phyloP scores from a whole-genome alignment of 2,329 filamentous ascomycete species.

The Fusarium xylarioides region DNA sequence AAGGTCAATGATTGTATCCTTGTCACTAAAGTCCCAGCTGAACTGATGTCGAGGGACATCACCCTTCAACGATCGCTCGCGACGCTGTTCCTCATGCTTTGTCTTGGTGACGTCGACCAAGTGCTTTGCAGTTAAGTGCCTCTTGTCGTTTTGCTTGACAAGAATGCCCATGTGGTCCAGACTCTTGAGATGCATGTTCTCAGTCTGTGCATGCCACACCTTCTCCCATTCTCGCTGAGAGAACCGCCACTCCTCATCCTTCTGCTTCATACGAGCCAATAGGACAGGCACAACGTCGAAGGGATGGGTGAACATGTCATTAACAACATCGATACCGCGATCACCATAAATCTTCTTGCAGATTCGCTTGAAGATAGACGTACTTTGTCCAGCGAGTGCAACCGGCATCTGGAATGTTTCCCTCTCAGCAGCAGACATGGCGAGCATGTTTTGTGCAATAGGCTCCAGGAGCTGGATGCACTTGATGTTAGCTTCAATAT shows the following conservation, averaged over 20 bases:
- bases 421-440: constrained; percentile 78
- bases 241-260: constrained; percentile 97
- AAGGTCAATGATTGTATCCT: constrained; percentile 71
- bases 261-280: constrained; percentile 89
- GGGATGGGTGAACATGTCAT: constrained; percentile 84
- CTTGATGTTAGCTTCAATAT: constrained; percentile 93
- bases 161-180: constrained; percentile 96
- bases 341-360: constrained; percentile 98
- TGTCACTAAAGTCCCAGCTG: constrained; percentile 76
- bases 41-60: constrained; percentile 76
- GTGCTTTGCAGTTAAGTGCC: constrained; percentile 88
- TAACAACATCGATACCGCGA: constrained; percentile 83
- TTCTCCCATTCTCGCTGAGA: constrained; percentile 98
- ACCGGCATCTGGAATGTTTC: constrained; percentile 80
- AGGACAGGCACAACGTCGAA: constrained; percentile 90
- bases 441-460: constrained; percentile 87
- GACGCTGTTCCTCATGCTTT: constrained; percentile 89
- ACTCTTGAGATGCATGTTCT: constrained; percentile 94
- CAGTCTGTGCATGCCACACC: constrained; percentile 96
- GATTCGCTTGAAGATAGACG: constrained; percentile 95
- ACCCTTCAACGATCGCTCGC: constrained; percentile 70
- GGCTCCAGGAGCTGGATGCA: constrained; percentile 97
- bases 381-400: constrained; percentile 89
- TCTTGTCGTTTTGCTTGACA: constrained; percentile 89
- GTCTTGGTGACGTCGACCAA: constrained; percentile 91